Conservation (phyloP, 2,329 filamentous ascomycete species). For the Nigrospora osmanthi region DNA sequence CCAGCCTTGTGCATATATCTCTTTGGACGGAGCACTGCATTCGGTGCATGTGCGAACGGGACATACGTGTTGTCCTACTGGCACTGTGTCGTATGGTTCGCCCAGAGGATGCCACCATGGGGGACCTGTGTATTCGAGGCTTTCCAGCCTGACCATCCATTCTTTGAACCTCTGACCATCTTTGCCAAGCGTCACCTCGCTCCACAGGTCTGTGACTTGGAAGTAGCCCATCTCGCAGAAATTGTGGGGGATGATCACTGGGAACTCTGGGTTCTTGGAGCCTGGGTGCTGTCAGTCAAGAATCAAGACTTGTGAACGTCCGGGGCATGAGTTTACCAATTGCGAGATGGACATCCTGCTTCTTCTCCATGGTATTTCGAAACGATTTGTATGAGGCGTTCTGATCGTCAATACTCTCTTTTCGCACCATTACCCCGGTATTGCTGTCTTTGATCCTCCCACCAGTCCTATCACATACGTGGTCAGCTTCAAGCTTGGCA, state of each 20-base stretch:
- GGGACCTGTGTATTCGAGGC: conserved; percentile 38
- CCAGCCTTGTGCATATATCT: conserved; percentile 24
- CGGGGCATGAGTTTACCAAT: not conserved
- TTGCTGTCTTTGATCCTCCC: too few relatives aligned
- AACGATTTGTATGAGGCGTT: not conserved
- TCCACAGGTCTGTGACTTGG: conserved; percentile 61
- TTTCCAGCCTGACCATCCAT: conserved; percentile 58
- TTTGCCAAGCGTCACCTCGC: conserved; percentile 39
- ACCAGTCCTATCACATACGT: too few relatives aligned
- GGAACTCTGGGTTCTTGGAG: conserved; percentile 1
- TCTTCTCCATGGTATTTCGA: not conserved
- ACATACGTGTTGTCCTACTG: conserved; percentile 20
- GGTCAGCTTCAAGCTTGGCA: too few relatives aligned
- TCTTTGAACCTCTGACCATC: conserved; percentile 20
- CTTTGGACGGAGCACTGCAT: conserved; percentile 31
- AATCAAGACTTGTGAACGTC: too few relatives aligned
- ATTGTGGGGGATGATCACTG: conserved; percentile 40
- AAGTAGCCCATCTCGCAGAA: conserved; percentile 66
- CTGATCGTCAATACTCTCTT: too few relatives aligned
- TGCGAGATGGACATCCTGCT: not conserved
- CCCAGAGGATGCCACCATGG: conserved; percentile 52
- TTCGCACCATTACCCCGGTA: too few relatives aligned
- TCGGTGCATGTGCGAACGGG: conserved; percentile 22
- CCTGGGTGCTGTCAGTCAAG: not conserved
- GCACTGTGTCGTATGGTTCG: conserved; percentile 9